A percentile compares a stretch with the other conserved stretches of the same genome.
Evolutionary conservation across 441 rosid genomes (phyloP).

Genomic region (Bruguiera hainesii): DNA sequence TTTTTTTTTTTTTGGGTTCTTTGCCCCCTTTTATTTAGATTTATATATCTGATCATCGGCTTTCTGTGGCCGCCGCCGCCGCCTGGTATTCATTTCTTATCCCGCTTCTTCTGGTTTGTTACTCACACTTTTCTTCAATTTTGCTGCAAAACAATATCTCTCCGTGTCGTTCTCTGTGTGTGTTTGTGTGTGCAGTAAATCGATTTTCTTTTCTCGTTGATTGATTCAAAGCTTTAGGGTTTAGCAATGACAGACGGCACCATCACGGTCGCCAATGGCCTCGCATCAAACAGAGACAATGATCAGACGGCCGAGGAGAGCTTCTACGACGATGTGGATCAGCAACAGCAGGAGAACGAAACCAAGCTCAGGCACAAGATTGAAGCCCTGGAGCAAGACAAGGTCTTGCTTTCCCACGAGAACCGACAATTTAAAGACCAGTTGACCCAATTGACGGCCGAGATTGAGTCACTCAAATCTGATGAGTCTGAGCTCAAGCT

Average conservation of each 20-base stretch:
- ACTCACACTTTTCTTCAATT: no score
- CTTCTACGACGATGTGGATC: constrained; percentile 31
- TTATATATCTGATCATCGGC: no score
- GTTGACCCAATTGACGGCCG: constrained; percentile 27
- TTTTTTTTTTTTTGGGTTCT: no score
- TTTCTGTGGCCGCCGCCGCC: no score
- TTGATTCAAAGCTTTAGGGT: constrained; percentile 7
- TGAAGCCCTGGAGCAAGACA: constrained; percentile 47
- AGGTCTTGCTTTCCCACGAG: constrained; percentile 33
- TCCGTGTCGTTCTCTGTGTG: no score
- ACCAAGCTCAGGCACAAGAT: constrained; percentile 36
- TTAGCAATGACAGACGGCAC: constrained; percentile 46
- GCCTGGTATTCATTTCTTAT: no score
- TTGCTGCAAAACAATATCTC: no score
- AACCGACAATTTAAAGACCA: constrained; percentile 40
- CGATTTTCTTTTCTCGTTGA: no score
- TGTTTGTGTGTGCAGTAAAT: no score
- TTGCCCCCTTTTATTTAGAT: no score
- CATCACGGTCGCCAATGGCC: constrained; percentile 34
- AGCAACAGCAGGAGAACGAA: constrained; percentile 23
- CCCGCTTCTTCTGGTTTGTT: no score
- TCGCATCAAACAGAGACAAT: not conserved
- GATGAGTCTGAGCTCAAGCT: constrained; percentile 36
- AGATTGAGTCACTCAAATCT: constrained; percentile 39
- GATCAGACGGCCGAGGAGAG: constrained; percentile 30